phyloP scores from a whole-genome alignment of 331 rosid species.

The Prunus yedoensis region DNA sequence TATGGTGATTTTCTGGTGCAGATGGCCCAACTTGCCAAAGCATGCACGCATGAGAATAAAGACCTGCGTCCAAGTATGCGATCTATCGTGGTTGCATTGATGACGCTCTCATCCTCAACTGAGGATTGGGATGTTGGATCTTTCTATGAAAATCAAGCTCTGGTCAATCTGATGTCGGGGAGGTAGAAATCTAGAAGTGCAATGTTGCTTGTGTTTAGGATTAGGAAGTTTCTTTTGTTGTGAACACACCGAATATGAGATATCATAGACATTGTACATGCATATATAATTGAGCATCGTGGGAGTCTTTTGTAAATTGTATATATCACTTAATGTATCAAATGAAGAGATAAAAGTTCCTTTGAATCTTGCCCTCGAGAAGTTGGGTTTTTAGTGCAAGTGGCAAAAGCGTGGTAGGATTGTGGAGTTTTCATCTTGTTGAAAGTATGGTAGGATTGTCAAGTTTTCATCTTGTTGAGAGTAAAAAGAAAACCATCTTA shows the following conservation, averaged over 20 bases:
- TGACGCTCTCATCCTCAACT: constrained; percentile 62
- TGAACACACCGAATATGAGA: not conserved
- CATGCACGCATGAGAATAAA: constrained; percentile 66
- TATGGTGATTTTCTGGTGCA: constrained; percentile 38
- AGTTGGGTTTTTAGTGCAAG: not conserved
- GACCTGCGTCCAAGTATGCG: constrained; percentile 81
- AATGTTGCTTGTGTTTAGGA: not conserved
- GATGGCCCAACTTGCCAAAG: constrained; percentile 76
- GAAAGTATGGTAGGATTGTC: not conserved
- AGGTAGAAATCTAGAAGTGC: constrained; percentile 35
- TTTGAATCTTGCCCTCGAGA: not conserved
- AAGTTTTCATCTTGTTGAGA: too few relatives aligned
- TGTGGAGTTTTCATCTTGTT: constrained; percentile 1
- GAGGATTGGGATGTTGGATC: constrained; percentile 83
- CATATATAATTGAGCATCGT: constrained; percentile 8
- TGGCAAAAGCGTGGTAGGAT: not conserved
- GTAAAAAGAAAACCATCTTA: not conserved
- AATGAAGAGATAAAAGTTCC: not conserved
- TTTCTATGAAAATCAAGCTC: constrained; percentile 59
- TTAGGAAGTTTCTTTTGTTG: not conserved
- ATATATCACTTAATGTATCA: not conserved
- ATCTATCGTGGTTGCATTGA: constrained; percentile 72
- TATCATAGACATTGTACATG: constrained; percentile 20
- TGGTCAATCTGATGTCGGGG: constrained; percentile 64
- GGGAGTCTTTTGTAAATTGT: constrained; percentile 16